Evolutionary conservation across 2,329 filamentous ascomycete genomes (phyloP).

Genomic region (Curvularia eragrostidis): DNA sequence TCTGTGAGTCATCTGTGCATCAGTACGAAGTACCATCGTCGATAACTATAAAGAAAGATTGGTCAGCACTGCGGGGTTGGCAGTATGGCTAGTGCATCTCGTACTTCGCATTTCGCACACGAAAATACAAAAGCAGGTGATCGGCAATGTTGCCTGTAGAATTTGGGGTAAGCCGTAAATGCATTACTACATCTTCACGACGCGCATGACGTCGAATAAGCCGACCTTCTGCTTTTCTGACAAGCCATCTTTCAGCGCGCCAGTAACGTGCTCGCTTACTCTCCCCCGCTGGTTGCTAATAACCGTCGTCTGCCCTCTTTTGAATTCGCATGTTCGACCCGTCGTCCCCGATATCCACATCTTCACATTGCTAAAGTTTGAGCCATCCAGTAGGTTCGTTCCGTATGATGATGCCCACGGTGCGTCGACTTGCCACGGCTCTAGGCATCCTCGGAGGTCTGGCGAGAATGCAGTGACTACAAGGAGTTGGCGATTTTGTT

Average conservation of each 20-base stretch:
- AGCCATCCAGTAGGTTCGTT: conserved; percentile 55
- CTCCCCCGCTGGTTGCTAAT: conserved; percentile 57
- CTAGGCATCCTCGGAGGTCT: conserved; percentile 56
- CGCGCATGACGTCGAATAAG: conserved; percentile 38
- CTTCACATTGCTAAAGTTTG: conserved; percentile 35
- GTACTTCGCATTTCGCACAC: conserved; percentile 7
- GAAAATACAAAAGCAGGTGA: background rate
- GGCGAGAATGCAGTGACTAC: conserved; percentile 67
- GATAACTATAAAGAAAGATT: conserved; percentile 9
- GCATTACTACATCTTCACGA: conserved; percentile 24
- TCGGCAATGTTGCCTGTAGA: background rate
- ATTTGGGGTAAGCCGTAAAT: background rate
- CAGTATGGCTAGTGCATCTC: background rate
- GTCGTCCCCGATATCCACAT: conserved; percentile 58
- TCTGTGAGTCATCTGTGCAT: background rate
- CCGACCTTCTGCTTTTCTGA: conserved; percentile 37
- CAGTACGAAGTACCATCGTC: background rate
- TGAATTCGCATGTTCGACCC: conserved; percentile 54
- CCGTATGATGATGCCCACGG: conserved; percentile 61
- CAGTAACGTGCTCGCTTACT: conserved; percentile 37
- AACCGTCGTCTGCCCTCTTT: conserved; percentile 43
- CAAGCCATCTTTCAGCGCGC: conserved; percentile 33
- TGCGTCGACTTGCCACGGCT: conserved; percentile 57
- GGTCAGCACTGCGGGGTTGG: conserved; percentile 29
- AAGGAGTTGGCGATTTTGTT: conserved; percentile 47